Evolutionary conservation across 1,284 basidiomycete genomes (phyloP).

Genomic region (Cerrena zonata): DNA sequence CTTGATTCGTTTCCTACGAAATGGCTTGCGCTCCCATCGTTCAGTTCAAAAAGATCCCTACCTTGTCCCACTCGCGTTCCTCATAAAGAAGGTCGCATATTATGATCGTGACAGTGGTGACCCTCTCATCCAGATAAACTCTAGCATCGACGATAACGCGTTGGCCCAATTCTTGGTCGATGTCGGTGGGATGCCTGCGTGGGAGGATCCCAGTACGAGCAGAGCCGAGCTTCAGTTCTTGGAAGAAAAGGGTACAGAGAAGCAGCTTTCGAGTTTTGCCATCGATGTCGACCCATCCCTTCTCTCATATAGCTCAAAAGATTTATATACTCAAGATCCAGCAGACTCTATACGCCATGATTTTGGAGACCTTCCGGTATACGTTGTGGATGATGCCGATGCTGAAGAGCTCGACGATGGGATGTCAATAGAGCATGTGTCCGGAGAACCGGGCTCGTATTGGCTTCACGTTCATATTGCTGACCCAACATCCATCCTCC

Average conservation of each 20-base stretch:
- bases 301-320: conserved; percentile 43
- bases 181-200: conserved; percentile 67
- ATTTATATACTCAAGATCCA: conserved; percentile 53
- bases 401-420: conserved; percentile 95
- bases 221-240: conserved; percentile 5
- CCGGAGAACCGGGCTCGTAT: conserved; percentile 47
- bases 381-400: conserved; percentile 79
- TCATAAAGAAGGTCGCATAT: conserved; percentile 57
- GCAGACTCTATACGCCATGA: conserved; percentile 74
- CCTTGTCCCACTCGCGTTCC: conserved; percentile 42
- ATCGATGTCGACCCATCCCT: background rate
- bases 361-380: conserved; percentile 78
- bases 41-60: conserved; percentile 65
- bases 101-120: conserved; percentile 31
- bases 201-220: conserved; percentile 56
- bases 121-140: conserved; percentile 2
- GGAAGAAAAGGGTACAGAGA: background rate
- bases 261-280: background rate
- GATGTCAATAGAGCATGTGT: conserved; percentile 70
- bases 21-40: conserved; percentile 56
- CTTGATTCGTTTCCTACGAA: conserved; percentile 64
- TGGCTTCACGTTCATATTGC: conserved; percentile 95
- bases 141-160: conserved; percentile 29
- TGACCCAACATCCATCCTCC: conserved; percentile 83
- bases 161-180: conserved; percentile 44